phyloP scores from a whole-genome alignment of 257 asterid species.

The Nicotiana obtusifolia region DNA sequence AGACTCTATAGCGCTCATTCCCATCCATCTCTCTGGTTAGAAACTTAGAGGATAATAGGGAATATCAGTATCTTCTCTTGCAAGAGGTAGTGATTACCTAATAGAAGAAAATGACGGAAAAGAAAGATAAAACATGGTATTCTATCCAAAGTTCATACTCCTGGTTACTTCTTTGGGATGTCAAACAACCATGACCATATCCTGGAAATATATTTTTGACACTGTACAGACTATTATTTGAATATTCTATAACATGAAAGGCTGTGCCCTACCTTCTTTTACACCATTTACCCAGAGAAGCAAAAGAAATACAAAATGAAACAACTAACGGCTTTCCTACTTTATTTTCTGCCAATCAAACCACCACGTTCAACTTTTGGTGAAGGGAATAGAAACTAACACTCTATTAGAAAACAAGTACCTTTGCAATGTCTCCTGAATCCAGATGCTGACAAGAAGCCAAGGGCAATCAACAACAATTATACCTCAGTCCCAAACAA shows the following conservation, averaged over 20 bases:
- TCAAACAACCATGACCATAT: not conserved
- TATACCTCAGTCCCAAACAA: too few relatives aligned
- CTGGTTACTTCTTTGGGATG: not conserved
- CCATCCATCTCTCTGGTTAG: not conserved
- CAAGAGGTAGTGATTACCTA: not conserved
- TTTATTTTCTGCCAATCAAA: not conserved
- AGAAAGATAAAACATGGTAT: not conserved
- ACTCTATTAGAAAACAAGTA: not conserved
- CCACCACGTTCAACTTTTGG: not conserved
- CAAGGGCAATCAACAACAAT: not conserved
- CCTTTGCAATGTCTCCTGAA: not conserved
- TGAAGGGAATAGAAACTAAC: not conserved
- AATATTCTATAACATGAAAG: not conserved
- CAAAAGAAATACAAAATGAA: not conserved
- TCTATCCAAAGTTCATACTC: not conserved
- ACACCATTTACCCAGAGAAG: not conserved
- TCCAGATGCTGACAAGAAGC: not conserved
- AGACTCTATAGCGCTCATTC: not conserved
- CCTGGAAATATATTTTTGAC: not conserved
- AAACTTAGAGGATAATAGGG: slow-evolving; percentile 2
- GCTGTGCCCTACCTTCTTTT: not conserved
- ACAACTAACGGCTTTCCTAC: not conserved
- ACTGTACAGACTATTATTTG: not conserved
- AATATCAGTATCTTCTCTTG: not conserved
- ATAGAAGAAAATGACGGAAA: not conserved